These are phyloP conservation scores for Coemansia sp. DNA, from an alignment of 192 early-diverging fungal species.

Conservation along the genomic window DNA sequence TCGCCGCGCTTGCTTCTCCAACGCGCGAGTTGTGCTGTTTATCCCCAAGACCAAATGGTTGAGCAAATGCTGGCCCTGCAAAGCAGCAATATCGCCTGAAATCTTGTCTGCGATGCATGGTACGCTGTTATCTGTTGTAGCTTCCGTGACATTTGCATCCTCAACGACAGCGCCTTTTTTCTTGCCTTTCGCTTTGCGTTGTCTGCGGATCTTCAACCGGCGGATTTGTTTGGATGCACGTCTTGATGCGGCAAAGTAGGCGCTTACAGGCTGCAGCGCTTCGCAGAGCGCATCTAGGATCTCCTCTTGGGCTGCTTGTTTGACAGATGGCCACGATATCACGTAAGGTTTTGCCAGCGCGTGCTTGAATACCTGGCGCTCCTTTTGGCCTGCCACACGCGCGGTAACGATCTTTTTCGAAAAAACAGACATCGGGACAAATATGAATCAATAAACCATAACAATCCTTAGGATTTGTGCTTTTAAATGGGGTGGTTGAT, in stretches of 20 bases:
- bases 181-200: slow-evolving; percentile 7
- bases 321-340: slow-evolving; percentile 32
- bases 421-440: slow-evolving; percentile 14
- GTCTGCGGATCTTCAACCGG: slow-evolving; percentile 15
- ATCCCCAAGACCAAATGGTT: slow-evolving; percentile 36
- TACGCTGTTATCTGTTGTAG: neutral
- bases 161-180: neutral
- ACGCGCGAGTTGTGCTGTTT: slow-evolving; percentile 39
- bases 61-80: slow-evolving; percentile 16
- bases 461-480: too few relatives aligned
- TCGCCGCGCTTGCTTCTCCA: slow-evolving; percentile 34
- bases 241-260: slow-evolving; percentile 33
- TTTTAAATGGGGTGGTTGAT: too few relatives aligned
- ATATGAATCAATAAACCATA: neutral
- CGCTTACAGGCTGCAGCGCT: slow-evolving; percentile 25
- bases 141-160: neutral
- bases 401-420: slow-evolving; percentile 14
- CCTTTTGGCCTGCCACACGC: slow-evolving; percentile 22
- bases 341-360: slow-evolving; percentile 43
- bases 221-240: slow-evolving; percentile 20
- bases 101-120: neutral
- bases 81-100: neutral
- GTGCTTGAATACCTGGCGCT: slow-evolving; percentile 47
- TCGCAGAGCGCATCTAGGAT: slow-evolving; percentile 28
- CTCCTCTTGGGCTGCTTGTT: slow-evolving; percentile 8